Percentiles rank a stretch among this genome's conserved stretches.
phyloP scores from a whole-genome alignment of 2,329 filamentous ascomycete species.

The Trichoderma brevicompactum region DNA sequence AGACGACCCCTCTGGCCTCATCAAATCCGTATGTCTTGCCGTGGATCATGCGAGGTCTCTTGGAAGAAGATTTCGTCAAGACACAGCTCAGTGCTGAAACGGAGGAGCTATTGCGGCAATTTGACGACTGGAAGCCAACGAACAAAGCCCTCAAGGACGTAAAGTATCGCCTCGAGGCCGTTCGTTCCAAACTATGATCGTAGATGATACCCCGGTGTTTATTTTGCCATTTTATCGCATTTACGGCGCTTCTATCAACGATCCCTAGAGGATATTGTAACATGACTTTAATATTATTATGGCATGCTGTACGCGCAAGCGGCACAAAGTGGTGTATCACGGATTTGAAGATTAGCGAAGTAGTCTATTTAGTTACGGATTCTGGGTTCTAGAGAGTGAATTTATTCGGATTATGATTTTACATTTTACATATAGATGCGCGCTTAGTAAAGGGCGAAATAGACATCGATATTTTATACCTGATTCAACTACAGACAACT shows the following conservation, averaged over 20 bases:
- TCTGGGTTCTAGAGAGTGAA: neutral
- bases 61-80: slow-evolving; percentile 91
- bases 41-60: slow-evolving; percentile 90
- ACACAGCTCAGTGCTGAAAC: slow-evolving; percentile 79
- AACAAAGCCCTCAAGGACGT: slow-evolving; percentile 95
- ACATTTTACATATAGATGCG: neutral
- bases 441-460: neutral
- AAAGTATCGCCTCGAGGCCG: slow-evolving; percentile 89
- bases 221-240: neutral
- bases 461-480: no score
- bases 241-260: slow-evolving; percentile 11
- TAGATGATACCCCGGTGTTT: slow-evolving; percentile 7
- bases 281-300: slow-evolving; percentile 9
- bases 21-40: slow-evolving; percentile 89
- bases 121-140: slow-evolving; percentile 89
- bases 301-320: slow-evolving; percentile 12
- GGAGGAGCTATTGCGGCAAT: slow-evolving; percentile 77
- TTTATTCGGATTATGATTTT: neutral
- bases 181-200: slow-evolving; percentile 77
- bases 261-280: neutral
- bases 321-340: slow-evolving; percentile 2
- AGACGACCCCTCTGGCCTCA: slow-evolving; percentile 46
- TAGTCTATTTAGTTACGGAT: neutral
- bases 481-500: no score
- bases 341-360: slow-evolving; percentile 18